These are phyloP conservation scores for Coemansia sp. DNA, from an alignment of 192 early-diverging fungal genomes.

Conservation along the genomic window DNA sequence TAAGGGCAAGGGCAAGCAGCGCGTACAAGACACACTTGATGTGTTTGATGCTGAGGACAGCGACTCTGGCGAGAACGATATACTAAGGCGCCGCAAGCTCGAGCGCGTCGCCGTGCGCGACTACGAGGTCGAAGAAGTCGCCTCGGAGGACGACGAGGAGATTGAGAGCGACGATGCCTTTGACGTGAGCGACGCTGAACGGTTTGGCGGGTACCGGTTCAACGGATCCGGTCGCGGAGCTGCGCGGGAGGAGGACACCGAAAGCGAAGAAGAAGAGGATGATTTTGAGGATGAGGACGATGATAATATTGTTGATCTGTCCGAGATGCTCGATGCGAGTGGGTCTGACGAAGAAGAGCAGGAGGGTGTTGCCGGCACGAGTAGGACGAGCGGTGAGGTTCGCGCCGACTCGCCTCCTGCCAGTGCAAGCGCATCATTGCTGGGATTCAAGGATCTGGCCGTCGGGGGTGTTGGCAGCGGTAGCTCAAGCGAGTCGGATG, in stretches of 20 bases:
- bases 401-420: background rate
- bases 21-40: background rate
- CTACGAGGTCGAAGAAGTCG: slow-evolving; percentile 73
- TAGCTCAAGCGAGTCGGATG: background rate
- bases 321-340: slow-evolving; percentile 58
- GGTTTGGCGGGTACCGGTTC: slow-evolving; percentile 70
- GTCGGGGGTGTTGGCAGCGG: slow-evolving; percentile 12
- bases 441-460: slow-evolving; percentile 27
- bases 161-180: slow-evolving; percentile 92
- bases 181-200: slow-evolving; percentile 78
- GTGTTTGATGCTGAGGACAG: slow-evolving; percentile 17
- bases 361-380: background rate
- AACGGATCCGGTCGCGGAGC: slow-evolving; percentile 26
- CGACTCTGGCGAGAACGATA: slow-evolving; percentile 3
- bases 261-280: slow-evolving; percentile 43
- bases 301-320: slow-evolving; percentile 57
- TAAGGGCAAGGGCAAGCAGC: slow-evolving; percentile 6
- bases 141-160: slow-evolving; percentile 90
- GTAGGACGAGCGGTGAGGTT: background rate
- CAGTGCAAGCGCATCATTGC: slow-evolving; percentile 9
- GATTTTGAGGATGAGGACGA: slow-evolving; percentile 53
- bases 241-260: slow-evolving; percentile 15
- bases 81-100: slow-evolving; percentile 18
- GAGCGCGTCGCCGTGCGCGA: slow-evolving; percentile 41
- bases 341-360: slow-evolving; percentile 18